Evolutionary conservation across 768 basidiomycete genomes (phyloP).

Genomic region (Astraeus odoratus): DNA sequence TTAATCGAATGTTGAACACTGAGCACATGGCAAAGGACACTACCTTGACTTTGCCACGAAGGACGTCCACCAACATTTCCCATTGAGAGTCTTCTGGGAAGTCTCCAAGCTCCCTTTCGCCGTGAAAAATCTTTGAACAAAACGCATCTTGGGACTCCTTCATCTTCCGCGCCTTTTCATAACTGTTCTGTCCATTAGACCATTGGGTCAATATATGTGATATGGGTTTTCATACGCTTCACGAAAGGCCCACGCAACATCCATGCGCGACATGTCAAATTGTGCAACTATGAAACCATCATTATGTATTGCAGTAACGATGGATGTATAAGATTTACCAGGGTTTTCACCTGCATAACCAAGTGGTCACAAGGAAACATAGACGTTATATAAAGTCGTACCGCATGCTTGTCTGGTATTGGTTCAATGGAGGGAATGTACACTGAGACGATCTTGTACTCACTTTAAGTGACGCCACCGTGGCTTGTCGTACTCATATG

Average conservation of each 20-base stretch:
- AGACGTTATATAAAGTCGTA: slow-evolving; percentile 25
- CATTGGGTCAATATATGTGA: not conserved
- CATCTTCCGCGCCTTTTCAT: slow-evolving; percentile 59
- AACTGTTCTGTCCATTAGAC: slow-evolving; percentile 23
- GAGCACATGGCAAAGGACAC: not conserved
- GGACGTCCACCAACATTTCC: slow-evolving; percentile 64
- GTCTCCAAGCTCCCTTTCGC: slow-evolving; percentile 39
- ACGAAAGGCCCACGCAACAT: slow-evolving; percentile 61
- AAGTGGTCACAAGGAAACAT: not conserved
- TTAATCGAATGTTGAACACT: not conserved
- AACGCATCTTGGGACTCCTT: slow-evolving; percentile 63
- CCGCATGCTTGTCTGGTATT: slow-evolving; percentile 52
- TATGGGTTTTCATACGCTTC: slow-evolving; percentile 31
- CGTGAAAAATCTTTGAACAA: slow-evolving; percentile 44
- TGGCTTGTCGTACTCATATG: slow-evolving; percentile 27
- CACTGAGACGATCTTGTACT: not conserved
- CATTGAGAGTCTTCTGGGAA: slow-evolving; percentile 68
- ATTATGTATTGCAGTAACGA: not conserved
- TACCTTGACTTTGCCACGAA: slow-evolving; percentile 73
- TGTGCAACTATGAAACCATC: slow-evolving; percentile 15
- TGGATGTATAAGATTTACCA: slow-evolving; percentile 20
- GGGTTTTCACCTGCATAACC: slow-evolving; percentile 49
- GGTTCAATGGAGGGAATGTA: slow-evolving; percentile 9
- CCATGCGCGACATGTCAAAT: slow-evolving; percentile 49
- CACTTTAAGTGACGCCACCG: slow-evolving; percentile 78